These are phyloP conservation scores for Diaporthe sp. DNA, from an alignment of 2,329 filamentous ascomycete species.

Conservation along the genomic window DNA sequence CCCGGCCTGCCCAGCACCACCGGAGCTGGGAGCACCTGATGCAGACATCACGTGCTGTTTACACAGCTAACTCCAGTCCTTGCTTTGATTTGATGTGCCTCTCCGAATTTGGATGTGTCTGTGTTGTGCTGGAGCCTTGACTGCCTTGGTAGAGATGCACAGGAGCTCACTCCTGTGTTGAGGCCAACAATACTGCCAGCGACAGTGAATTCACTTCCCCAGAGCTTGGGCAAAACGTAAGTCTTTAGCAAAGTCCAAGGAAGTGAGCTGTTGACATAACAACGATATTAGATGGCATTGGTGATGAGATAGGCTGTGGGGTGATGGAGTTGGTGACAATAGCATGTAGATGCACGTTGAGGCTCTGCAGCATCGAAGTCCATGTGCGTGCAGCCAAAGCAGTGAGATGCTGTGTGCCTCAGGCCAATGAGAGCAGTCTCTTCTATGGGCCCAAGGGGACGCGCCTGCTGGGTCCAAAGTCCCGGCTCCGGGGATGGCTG, in stretches of 20 bases:
- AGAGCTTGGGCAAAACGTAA: neutral
- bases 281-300: neutral
- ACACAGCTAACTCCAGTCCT: neutral
- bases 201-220: neutral
- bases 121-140: neutral
- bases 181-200: neutral
- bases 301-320: neutral
- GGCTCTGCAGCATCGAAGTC: conserved; percentile 24
- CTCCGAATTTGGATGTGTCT: neutral
- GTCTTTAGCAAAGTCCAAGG: too few relatives aligned
- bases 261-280: neutral
- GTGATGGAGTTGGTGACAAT: conserved; percentile 1
- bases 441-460: neutral
- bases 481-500: conserved; percentile 8
- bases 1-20: conserved; percentile 35
- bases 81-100: neutral
- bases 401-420: neutral
- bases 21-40: conserved; percentile 20
- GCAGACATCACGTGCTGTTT: conserved; percentile 32
- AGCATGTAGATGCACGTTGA: conserved; percentile 6
- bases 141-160: neutral
- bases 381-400: conserved; percentile 4
- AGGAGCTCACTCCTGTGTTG: neutral
- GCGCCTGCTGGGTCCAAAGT: neutral
- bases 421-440: conserved; percentile 13